Evolutionary conservation across 192 early-diverging fungal genomes (phyloP).

Genomic region (Rhizophlyctis rosea): DNA sequence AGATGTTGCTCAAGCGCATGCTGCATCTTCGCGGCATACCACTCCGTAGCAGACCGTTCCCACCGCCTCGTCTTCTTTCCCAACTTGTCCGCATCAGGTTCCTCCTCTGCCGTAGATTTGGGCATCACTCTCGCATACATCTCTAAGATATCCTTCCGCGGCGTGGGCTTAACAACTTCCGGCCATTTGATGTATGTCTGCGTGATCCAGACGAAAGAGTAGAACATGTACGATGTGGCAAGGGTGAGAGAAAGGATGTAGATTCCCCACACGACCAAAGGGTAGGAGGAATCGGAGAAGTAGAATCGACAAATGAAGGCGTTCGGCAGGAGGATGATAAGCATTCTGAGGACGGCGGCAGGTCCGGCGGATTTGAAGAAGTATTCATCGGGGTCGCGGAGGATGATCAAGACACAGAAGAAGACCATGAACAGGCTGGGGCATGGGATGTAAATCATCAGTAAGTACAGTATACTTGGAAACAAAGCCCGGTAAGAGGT

Average conservation of each 20-base stretch:
- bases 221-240: constrained; percentile 28
- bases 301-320: constrained; percentile 28
- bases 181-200: constrained; percentile 37
- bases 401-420: constrained; percentile 23
- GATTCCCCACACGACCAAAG: constrained; percentile 20
- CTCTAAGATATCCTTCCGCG: constrained; percentile 30
- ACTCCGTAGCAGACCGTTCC: constrained; percentile 40
- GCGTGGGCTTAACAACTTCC: constrained; percentile 22
- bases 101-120: background rate
- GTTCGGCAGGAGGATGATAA: constrained; percentile 28
- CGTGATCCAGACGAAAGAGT: constrained; percentile 23
- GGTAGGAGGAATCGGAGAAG: constrained; percentile 11
- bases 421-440: constrained; percentile 35
- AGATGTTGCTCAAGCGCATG: constrained; percentile 21
- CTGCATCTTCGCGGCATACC: constrained; percentile 15
- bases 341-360: constrained; percentile 18
- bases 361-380: constrained; percentile 43
- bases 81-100: constrained; percentile 14
- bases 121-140: constrained; percentile 22
- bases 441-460: constrained; percentile 3
- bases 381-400: constrained; percentile 31
- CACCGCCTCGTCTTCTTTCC: constrained; percentile 24
- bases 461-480: constrained; percentile 17
- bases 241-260: constrained; percentile 20
- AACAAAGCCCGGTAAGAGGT: background rate